Base-by-base conservation (phyloP, 1,284 basidiomycete genomes). In the Sparassis latifolia region DNA sequence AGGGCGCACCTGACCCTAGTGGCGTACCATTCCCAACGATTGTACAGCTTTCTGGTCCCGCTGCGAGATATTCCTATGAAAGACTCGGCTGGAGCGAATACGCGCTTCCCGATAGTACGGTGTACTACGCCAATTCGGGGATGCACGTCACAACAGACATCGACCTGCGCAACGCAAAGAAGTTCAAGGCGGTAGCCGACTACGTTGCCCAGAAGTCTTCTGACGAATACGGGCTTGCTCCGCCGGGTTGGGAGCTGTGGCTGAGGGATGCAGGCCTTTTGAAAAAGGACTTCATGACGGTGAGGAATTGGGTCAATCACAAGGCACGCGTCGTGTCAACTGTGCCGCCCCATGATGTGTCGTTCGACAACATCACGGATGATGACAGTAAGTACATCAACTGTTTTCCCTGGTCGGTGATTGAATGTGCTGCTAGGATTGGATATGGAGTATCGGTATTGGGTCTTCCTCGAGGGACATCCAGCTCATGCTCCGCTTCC, bases 391-490 rank as follows among this genome's bases (percentile, higher is more conserved):
- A 69, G 83, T 75, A 12, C 31, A 35, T 49, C 10, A 6, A 29
- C 32, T 43, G 41, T 42, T 38, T n/a, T 45, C 12, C 20, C 20
- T 20, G 20, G 10, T 27, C 5, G 42, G 35, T 38, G 35, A n/a
- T 20, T 20, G 20, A 20, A 20, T 20, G 20, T 20, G 6, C 29
- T 20, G 27, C 3, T 48, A 81, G 87, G 77, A 45, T 68, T 86
- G 29, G 84, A 89, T 51, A 73, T 79, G 62, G 84, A 87, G 59
- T 86, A 82, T 57, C 73, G 82, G 42, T 89, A 87, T 59, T 89
- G 87, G 87, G 70, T 77, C 2, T 89, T 80, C 61, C 75, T 89
- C 62, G 84, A 88, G 62, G 68, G 76, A 38, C 86, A 89, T 57
- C 87, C 87, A 0, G 83, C 84, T 0, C 86, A 89, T 62, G 66